These are phyloP conservation scores for Raffaelea ambrosiae DNA, from an alignment of 2,329 filamentous ascomycete genomes.

Conservation along the genomic window DNA sequence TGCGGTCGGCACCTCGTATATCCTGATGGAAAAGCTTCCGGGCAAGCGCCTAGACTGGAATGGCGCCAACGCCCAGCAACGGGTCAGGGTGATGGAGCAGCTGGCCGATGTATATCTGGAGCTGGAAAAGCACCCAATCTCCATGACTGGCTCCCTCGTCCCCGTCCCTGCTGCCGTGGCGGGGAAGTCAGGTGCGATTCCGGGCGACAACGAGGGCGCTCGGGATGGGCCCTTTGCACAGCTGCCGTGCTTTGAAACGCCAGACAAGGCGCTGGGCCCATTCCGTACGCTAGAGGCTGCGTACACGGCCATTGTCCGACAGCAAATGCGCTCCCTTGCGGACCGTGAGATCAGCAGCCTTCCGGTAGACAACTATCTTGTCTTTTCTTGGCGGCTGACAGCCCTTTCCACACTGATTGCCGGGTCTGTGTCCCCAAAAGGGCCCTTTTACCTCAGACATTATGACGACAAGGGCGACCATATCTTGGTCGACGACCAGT, in stretches of 20 bases:
- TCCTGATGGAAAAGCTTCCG: background rate
- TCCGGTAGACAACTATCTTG: conserved; percentile 5
- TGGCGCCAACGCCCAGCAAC: background rate
- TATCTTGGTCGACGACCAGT: conserved; percentile 34
- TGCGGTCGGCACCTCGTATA: background rate
- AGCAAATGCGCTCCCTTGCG: background rate
- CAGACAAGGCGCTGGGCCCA: conserved; percentile 15
- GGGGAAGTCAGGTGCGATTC: too few relatives aligned
- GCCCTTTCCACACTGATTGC: background rate
- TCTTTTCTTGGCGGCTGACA: background rate
- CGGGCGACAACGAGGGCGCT: too few relatives aligned
- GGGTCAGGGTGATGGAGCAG: background rate
- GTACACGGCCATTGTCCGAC: background rate
- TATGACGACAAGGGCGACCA: conserved; percentile 15
- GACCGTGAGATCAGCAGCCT: background rate
- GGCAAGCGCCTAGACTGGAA: background rate
- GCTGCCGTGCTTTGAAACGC: conserved; percentile 19
- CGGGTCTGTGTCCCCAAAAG: background rate
- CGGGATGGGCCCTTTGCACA: background rate
- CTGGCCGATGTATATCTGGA: background rate
- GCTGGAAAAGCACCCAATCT: conserved; percentile 1
- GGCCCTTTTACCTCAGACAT: conserved; percentile 35
- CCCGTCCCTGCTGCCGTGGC: background rate
- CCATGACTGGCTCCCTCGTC: background rate
- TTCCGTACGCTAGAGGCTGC: background rate